These are phyloP conservation scores for Juglanconis oblonga DNA, from an alignment of 2,329 filamentous ascomycete genomes.

Conservation along the genomic window DNA sequence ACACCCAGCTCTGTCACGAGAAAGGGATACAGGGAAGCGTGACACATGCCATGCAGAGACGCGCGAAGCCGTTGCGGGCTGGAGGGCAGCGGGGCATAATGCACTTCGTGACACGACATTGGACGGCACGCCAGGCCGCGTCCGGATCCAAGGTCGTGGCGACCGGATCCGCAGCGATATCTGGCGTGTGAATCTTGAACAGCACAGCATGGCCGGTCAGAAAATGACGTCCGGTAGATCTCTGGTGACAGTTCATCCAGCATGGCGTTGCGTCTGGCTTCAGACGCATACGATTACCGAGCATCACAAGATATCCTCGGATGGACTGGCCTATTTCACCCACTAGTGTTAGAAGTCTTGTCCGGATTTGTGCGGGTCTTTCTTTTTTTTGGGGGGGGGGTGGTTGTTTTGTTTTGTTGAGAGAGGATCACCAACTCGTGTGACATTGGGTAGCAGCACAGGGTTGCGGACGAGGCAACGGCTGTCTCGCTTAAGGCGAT, in stretches of 20 bases:
- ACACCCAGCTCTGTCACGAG: background rate
- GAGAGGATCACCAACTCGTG: constrained; percentile 21
- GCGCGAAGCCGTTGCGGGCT: background rate
- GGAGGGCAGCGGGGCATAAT: background rate
- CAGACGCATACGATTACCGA: background rate
- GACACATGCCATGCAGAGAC: background rate
- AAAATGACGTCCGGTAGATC: background rate
- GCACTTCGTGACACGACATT: background rate
- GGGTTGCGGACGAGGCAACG: constrained; percentile 18
- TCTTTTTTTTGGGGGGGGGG: fast-evolving
- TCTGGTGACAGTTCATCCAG: background rate
- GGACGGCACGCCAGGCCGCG: background rate
- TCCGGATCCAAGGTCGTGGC: constrained; percentile 20
- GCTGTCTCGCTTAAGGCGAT: constrained; percentile 13
- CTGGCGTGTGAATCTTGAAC: constrained; percentile 5
- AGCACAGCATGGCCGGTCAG: background rate
- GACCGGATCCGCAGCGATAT: constrained; percentile 18
- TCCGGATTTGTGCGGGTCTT: background rate
- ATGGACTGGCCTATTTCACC: background rate
- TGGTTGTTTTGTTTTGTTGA: too few species aligned
- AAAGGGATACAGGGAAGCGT: background rate
- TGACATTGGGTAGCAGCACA: constrained; percentile 30
- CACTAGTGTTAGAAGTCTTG: constrained; percentile 1
- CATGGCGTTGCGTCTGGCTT: background rate
- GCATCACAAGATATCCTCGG: constrained; percentile 5